Base-by-base conservation (phyloP, 2,329 filamentous ascomycete genomes). In the Pezicula carpinea region DNA sequence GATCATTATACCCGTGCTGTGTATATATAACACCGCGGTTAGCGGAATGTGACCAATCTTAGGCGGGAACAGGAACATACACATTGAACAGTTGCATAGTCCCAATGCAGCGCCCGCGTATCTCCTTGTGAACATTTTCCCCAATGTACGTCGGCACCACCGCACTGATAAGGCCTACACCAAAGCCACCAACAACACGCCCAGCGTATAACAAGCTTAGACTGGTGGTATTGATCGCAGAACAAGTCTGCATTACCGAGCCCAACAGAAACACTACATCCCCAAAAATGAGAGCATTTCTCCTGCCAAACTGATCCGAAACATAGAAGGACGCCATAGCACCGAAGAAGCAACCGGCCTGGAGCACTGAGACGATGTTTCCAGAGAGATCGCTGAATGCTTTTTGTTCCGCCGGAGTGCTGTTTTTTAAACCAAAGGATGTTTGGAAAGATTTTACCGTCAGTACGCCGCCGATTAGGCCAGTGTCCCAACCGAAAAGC, bases 11-110 rank as follows among this genome's bases (percentile, higher is more conserved):
- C 48, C 48, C 14, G 44, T 33, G 7, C 48, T 50, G 11, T 14
- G n/a, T n/a, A n/a, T 18, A 29, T 10, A 29, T 11, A 29, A 11
- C 26, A 29, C 26, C 26, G 13, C 26, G 13, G 13, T 29, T 29
- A 29, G 26, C 10, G 26, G 13, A 8, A 8, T 29, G 6, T 11
- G 26, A 29, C 26, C 26, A 29, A 29, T 29, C 26, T 29, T 11
- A 11, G 8, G 10, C 26, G 13, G n/a, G 26, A 29, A 11, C 13
- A 29, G 26, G 13, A 19, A 50, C 50, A n/a, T 43, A 52, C 47
- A 52, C 50, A 21, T 50, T 50, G 17, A 52, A 52, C 8, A 52
- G 19, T 18, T 52, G 48, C 47, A 52, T 50, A 31, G 35, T 44
- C 10, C 50, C 50, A 38, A 52, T 39, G 31, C 47, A 50, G 1